A percentile compares a stretch with the other conserved stretches of the same genome.
phyloP scores from a whole-genome alignment of 2,329 filamentous ascomycete genomes.

The Capronia coronata region DNA sequence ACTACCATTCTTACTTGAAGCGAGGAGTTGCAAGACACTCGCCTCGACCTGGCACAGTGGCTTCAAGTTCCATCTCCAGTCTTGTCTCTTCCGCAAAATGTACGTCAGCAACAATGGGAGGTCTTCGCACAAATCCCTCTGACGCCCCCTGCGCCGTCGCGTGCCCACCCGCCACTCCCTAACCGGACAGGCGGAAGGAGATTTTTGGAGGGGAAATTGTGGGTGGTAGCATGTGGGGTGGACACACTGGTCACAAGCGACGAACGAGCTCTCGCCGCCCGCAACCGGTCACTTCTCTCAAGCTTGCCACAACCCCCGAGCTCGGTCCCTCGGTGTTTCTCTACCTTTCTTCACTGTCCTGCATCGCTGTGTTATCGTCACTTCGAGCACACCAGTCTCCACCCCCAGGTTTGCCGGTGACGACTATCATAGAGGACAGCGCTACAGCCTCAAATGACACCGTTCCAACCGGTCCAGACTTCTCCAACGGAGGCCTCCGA shows the following conservation, averaged over 20 bases:
- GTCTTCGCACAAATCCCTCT: not conserved
- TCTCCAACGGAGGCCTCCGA: conserved; percentile 20
- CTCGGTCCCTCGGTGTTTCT: conserved; percentile 15
- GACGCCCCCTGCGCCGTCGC: not conserved
- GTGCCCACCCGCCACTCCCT: not conserved
- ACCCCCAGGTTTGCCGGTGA: conserved; percentile 1
- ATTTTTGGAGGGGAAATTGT: conserved; percentile 1
- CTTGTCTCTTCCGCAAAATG: not conserved
- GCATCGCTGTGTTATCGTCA: not conserved
- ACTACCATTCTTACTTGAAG: not conserved
- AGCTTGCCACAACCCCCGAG: conserved; percentile 1
- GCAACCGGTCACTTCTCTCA: not conserved
- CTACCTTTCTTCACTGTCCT: conserved; percentile 2
- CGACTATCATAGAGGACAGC: not conserved
- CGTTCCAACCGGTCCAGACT: conserved; percentile 12
- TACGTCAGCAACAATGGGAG: not conserved
- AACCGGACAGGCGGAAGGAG: not conserved
- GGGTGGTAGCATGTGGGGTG: not conserved
- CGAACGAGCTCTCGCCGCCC: not conserved
- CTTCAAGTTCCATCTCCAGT: not conserved
- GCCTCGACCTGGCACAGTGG: not conserved
- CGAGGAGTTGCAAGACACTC: not conserved
- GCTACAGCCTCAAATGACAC: conserved; percentile 12
- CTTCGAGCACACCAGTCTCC: conserved; percentile 1
- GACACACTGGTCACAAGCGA: not conserved